Conservation (phyloP, 179 eudicot genomes). For the Gypsophila paniculata region DNA sequence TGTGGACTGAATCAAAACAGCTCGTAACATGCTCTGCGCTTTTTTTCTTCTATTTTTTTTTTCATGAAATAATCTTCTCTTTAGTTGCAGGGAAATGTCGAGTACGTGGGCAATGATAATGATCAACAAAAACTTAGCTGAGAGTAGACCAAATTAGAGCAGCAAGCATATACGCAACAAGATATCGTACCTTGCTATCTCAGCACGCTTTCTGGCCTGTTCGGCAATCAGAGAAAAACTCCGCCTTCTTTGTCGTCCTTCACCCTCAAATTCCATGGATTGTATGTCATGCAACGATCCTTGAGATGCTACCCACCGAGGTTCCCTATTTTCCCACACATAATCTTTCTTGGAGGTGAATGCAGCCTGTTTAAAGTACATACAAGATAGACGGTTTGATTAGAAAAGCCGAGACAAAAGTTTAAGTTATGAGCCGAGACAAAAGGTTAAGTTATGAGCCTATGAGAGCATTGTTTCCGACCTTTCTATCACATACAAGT, state of each 20-base stretch:
- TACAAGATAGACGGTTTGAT: neutral
- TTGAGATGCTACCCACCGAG: slow-evolving; percentile 54
- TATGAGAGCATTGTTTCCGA: slow-evolving; percentile 14
- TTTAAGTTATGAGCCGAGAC: neutral
- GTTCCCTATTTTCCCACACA: slow-evolving; percentile 54
- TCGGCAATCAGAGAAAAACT: slow-evolving; percentile 51
- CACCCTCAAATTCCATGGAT: slow-evolving; percentile 38
- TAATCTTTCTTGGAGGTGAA: slow-evolving; percentile 54
- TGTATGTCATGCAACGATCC: slow-evolving; percentile 42
- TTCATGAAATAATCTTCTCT: neutral
- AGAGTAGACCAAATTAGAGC: neutral
- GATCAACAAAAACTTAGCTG: slow-evolving; percentile 9
- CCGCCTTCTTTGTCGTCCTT: slow-evolving; percentile 22
- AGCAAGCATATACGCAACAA: slow-evolving; percentile 1
- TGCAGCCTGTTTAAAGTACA: slow-evolving; percentile 45
- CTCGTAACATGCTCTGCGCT: neutral
- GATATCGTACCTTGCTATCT: slow-evolving; percentile 49
- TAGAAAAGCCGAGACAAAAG: neutral
- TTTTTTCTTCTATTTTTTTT: too few species aligned
- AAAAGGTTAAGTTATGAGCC: neutral
- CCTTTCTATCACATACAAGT: slow-evolving; percentile 55
- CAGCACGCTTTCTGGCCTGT: slow-evolving; percentile 65
- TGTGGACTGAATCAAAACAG: neutral
- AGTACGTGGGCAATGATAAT: too few species aligned
- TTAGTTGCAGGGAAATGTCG: too few species aligned